These are phyloP conservation scores for Areca catechu DNA, from an alignment of 176 grass and related monocot species.

Conservation along the genomic window DNA sequence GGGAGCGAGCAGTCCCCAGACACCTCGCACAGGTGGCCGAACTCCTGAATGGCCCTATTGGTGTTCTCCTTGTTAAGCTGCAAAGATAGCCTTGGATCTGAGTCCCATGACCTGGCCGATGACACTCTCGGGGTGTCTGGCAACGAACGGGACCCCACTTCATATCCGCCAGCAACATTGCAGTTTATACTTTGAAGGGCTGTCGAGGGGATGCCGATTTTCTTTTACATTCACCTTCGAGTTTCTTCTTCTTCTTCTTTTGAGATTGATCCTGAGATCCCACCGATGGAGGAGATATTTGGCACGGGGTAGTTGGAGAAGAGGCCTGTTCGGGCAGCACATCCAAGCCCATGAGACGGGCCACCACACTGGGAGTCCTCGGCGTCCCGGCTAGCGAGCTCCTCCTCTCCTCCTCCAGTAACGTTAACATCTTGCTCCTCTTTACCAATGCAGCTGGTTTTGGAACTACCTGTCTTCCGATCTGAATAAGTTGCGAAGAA, in stretches of 20 bases:
- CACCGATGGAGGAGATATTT: neutral
- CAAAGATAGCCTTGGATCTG: conserved; percentile 38
- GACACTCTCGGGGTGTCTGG: conserved; percentile 54
- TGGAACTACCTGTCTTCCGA: no score
- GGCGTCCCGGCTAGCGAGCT: neutral
- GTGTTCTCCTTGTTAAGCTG: conserved; percentile 48
- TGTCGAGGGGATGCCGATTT: conserved; percentile 14
- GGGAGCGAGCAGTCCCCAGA: conserved; percentile 38
- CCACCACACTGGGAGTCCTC: conserved; percentile 3
- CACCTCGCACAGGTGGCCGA: conserved; percentile 3
- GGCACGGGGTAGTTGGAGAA: neutral
- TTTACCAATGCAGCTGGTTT: no score
- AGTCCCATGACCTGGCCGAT: conserved; percentile 33
- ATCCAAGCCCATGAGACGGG: conserved; percentile 7
- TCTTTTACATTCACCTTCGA: conserved; percentile 6
- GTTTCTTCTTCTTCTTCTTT: neutral
- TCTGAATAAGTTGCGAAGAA: no score
- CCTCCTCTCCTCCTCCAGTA: neutral
- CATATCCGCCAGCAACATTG: conserved; percentile 21
- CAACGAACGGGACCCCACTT: conserved; percentile 26
- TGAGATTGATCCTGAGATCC: no score
- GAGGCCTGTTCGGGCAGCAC: neutral
- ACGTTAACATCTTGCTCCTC: neutral
- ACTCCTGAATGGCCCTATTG: neutral
- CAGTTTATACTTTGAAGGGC: conserved; percentile 61